Evolutionary conservation across 2,329 filamentous ascomycete genomes (phyloP), one percentile per base, ranked within the genome.

Genomic region (Chrysosporium queenslandicum): DNA sequence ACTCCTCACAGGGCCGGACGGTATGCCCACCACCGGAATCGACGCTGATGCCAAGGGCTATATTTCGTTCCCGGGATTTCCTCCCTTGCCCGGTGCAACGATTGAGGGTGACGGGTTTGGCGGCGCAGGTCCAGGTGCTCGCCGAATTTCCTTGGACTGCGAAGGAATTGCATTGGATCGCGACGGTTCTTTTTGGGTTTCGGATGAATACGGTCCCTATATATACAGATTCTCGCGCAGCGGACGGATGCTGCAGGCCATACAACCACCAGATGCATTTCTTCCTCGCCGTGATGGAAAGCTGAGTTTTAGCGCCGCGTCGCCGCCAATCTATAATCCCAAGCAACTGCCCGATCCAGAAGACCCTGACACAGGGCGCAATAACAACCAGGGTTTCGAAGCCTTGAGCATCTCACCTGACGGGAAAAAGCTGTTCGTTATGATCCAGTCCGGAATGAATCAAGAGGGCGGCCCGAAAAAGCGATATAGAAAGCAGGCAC

Each of bases 341-440:
- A 63, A 72, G 12, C 62, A 73, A 14, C 62, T 68, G 8, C 73
- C 79, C 1, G 66, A 64, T 2, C 83, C 83, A 0, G 72, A 69
- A 12, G 72, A 83, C 57, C 79, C 82, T 0, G 71, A 74, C 1
- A 76, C 76, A 0, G 85, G 85, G 11, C 77, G 85, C 18, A 72
- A 76, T 51, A 87, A 88, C 65, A 88, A 88, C 65, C 83, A 86
- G 63, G 84, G 85, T n/a, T 79, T 87, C 46, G 85, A 88, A 66
- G 83, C 80, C 0, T 66, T 88, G 46, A 83, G 81, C 0, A 66
- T 77, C n/a, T 80, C 77, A 2, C 71, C 75, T 0, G 79, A 85
- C 57, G 81, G 82, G 8, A 80, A 78, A 55, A 78, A 73, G 1
- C 70, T 87, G 9, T 87, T 79, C 61, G 76, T 77, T 1, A 72